Evolutionary conservation across 305 asterid species (phyloP), one percentile per base, ranked within the genome.

Genomic region (Solanum aculeatissimum): DNA sequence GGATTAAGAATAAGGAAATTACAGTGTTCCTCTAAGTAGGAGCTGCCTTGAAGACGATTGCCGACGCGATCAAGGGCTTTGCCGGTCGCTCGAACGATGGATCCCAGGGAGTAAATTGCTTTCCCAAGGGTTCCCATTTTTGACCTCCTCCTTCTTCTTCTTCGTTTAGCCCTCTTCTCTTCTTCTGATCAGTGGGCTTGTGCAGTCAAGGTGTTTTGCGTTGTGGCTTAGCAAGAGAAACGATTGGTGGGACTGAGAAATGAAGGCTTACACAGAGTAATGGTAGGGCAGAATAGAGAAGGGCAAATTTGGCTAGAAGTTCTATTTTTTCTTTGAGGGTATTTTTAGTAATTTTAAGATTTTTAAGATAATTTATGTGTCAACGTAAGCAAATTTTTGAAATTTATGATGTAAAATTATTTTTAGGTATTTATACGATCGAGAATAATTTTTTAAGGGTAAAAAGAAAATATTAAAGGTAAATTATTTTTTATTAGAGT

Each of bases 1-100:
- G 70, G 79, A 49, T 47, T 81, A 70, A 55, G 35, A 60, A 53
- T 25, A 16, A 23, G 6, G 66, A 55, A 81, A 58, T 42, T 86
- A 96, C 98, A 29, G 11, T 90, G 93, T 87, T 94, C 99, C 84
- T 90, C 91, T 74, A 92, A 65, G 81, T 86, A 91, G 85, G 89
- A 89, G 83, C 88, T 87, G 49, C 97, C 98, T 89, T 96, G 99
- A 25, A 93, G 91, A 70, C 87, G 90, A 85, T 86, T 90, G 68
- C 99, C 99, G 60, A 96, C 89, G 43, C 98, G 95, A 94, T 94
- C 98, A 85, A 95, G 81, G 85, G 98, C 93, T 89, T 93, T 95
- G 83, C 99, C 99, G 45, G 95, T 91, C 38, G 77, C 91, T 18
- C 98, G 92, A 86, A 95, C 93, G 93, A 89, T 92, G 47, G 84